These are phyloP conservation scores for Penicillium palitans DNA, from an alignment of 2,329 filamentous ascomycete species.

Conservation along the genomic window DNA sequence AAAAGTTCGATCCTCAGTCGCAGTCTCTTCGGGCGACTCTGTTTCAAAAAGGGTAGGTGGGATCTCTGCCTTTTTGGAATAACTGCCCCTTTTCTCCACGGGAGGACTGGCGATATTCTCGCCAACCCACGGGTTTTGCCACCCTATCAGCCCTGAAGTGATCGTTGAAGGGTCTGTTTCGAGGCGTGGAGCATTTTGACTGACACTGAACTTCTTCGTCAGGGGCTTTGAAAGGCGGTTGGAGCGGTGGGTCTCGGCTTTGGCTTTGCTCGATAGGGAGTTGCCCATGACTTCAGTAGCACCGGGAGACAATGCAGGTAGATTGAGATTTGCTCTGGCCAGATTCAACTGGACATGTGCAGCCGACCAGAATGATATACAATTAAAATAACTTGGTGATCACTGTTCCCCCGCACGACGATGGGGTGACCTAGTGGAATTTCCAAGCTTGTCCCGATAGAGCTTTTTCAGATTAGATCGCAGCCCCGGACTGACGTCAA, in stretches of 20 bases:
- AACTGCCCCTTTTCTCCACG: slow-evolving; percentile 12
- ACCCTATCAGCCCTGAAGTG: slow-evolving; percentile 24
- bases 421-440: slow-evolving; percentile 9
- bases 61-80: slow-evolving; percentile 16
- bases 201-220: slow-evolving; percentile 26
- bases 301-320: slow-evolving; percentile 11
- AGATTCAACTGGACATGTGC: slow-evolving; percentile 5
- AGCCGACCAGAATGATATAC: slow-evolving; percentile 13
- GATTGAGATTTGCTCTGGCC: slow-evolving; percentile 14
- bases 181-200: slow-evolving; percentile 15
- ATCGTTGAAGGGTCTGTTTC: slow-evolving; percentile 13
- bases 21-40: slow-evolving; percentile 8
- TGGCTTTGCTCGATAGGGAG: slow-evolving; percentile 34
- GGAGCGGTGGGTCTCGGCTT: slow-evolving; percentile 34
- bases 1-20: background rate
- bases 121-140: slow-evolving; percentile 41
- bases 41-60: slow-evolving; percentile 20
- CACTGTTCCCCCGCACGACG: slow-evolving; percentile 10
- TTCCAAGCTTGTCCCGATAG: slow-evolving; percentile 2
- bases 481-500: slow-evolving; percentile 28
- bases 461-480: slow-evolving; percentile 22
- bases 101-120: slow-evolving; percentile 22
- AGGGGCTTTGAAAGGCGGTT: slow-evolving; percentile 42
- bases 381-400: slow-evolving; percentile 6
- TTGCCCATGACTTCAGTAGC: slow-evolving; percentile 37